Conservation (phyloP, 768 basidiomycete species). For the Suillus subluteus region DNA sequence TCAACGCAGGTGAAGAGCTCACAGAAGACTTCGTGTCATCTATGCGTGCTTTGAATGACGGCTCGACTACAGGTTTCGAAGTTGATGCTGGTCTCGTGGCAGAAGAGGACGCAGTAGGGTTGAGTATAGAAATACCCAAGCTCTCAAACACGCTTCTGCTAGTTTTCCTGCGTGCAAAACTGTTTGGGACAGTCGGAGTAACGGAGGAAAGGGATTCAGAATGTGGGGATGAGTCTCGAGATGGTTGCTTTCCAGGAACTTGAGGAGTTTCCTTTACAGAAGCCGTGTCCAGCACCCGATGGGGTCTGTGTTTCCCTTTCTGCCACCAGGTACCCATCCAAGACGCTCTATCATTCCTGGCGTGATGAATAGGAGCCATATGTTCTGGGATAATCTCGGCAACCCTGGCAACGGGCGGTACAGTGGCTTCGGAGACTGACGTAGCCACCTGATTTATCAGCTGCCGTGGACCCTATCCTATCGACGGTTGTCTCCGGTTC, state of each 20-base stretch:
- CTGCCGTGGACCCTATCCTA: conserved; percentile 5
- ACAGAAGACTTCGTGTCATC: conserved; percentile 21
- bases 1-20: conserved; percentile 25
- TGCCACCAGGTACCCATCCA: conserved; percentile 83
- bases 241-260: conserved; percentile 21
- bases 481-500: not conserved
- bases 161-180: conserved; percentile 43
- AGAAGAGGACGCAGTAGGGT: conserved; percentile 42
- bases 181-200: conserved; percentile 15
- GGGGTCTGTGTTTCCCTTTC: conserved; percentile 46
- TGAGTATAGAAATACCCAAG: conserved; percentile 69
- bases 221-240: conserved; percentile 27
- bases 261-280: conserved; percentile 27
- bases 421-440: conserved; percentile 7
- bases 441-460: conserved; percentile 4
- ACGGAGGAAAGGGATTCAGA: conserved; percentile 16
- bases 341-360: conserved; percentile 38
- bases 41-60: not conserved
- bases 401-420: conserved; percentile 13
- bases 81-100: conserved; percentile 29
- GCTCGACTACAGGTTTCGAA: conserved; percentile 1
- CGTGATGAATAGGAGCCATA: conserved; percentile 15
- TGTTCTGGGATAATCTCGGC: conserved; percentile 7
- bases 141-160: conserved; percentile 73
- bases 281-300: conserved; percentile 23